phyloP scores from a whole-genome alignment of 352 stramenopile genomes.

The Pythium pyrilobum region DNA sequence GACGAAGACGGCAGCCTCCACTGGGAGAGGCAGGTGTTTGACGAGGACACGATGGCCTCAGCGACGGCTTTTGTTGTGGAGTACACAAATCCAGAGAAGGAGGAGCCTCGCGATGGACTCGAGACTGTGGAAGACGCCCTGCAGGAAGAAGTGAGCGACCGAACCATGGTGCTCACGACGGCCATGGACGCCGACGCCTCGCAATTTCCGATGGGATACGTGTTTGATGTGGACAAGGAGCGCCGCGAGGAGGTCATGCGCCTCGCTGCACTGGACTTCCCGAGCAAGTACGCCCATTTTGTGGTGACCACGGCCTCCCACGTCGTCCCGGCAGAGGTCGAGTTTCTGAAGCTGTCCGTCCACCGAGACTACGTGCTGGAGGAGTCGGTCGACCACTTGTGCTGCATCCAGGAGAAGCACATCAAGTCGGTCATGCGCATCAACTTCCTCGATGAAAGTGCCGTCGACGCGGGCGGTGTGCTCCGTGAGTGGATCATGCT shows the following conservation, averaged over 20 bases:
- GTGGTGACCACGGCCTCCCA: constrained; percentile 58
- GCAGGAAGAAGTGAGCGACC: background rate
- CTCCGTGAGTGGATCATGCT: constrained; percentile 93
- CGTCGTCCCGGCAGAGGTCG: constrained; percentile 55
- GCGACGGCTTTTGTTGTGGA: constrained; percentile 11
- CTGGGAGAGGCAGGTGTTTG: constrained; percentile 37
- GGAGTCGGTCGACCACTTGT: constrained; percentile 66
- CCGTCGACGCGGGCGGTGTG: constrained; percentile 81
- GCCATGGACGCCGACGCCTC: constrained; percentile 3
- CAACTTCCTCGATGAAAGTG: constrained; percentile 82
- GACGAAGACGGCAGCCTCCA: constrained; percentile 53
- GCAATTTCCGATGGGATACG: constrained; percentile 12
- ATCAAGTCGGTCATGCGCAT: constrained; percentile 77
- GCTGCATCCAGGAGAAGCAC: constrained; percentile 48
- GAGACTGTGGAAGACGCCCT: constrained; percentile 13
- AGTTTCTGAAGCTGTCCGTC: constrained; percentile 64
- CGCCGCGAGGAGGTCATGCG: constrained; percentile 35
- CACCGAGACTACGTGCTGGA: constrained; percentile 58
- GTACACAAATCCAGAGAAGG: constrained; percentile 27
- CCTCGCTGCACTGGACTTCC: constrained; percentile 42
- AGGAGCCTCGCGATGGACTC: constrained; percentile 13
- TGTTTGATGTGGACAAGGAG: constrained; percentile 25
- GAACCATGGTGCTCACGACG: background rate
- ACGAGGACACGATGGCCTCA: constrained; percentile 20
- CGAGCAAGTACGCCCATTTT: constrained; percentile 72